Base-by-base conservation (phyloP, 139 green algal genomes). In the Chlorokybus atmophyticus region DNA sequence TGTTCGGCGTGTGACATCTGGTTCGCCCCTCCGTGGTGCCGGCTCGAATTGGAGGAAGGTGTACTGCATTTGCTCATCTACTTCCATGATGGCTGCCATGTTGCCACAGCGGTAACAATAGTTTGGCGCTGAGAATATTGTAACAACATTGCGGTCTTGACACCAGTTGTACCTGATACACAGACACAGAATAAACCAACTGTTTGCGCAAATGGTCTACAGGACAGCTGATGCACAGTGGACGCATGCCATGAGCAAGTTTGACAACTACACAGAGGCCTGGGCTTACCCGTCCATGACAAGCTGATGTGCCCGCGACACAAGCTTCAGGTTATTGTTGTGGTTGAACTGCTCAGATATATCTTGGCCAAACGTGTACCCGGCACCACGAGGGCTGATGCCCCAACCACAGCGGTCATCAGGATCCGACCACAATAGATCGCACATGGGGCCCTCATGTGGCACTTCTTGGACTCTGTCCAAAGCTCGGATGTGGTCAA, bases 201-300 rank as follows among this genome's bases (percentile, higher is more conserved):
- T 19, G 19, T 47, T 47, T 19, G 19, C 19, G 19, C 39, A 47
- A 47, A 47, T 19, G 19, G 19, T n/a, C 39, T n/a, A 47, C n/a
- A n/a, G n/a, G n/a, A n/a, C n/a, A n/a, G n/a, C n/a, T n/a, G n/a
- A n/a, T n/a, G n/a, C n/a, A n/a, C n/a, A n/a, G n/a, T n/a, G n/a
- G n/a, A n/a, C n/a, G n/a, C n/a, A n/a, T n/a, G n/a, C n/a, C n/a
- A n/a, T n/a, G n/a, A n/a, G n/a, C n/a, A n/a, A n/a, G n/a, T n/a
- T n/a, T n/a, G n/a, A n/a, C n/a, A n/a, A n/a, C n/a, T n/a, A n/a
- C n/a, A n/a, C n/a, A n/a, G n/a, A n/a, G 75, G n/a, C n/a, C n/a
- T n/a, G n/a, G n/a, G n/a, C n/a, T n/a, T 90, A 94, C 3, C 88
- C 88, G 67, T 99, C 87, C 89, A 95, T 95, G 8, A 98, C 92